These are phyloP conservation scores for Claviceps fusiformis DNA, from an alignment of 2,329 filamentous ascomycete genomes.

Conservation along the genomic window DNA sequence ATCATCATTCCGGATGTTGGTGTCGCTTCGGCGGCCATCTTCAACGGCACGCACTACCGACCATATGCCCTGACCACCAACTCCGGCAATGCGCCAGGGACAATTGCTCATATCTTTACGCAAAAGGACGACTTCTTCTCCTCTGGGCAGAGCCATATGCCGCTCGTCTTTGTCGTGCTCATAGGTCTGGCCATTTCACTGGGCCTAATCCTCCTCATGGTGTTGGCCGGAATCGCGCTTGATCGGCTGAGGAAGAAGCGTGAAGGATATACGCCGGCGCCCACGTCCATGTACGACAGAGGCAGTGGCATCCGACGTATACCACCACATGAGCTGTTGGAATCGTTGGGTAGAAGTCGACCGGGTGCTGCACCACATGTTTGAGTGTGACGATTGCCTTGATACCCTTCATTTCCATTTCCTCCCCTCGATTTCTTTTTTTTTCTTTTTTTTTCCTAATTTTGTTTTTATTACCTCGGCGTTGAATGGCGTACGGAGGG, in stretches of 20 bases:
- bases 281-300: slow-evolving; percentile 49
- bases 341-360: slow-evolving; percentile 35
- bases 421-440: too few relatives aligned
- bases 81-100: slow-evolving; percentile 51
- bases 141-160: slow-evolving; percentile 42
- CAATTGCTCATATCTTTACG: slow-evolving; percentile 70
- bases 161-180: slow-evolving; percentile 64
- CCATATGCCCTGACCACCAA: slow-evolving; percentile 73
- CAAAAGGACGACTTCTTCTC: slow-evolving; percentile 68
- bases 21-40: slow-evolving; percentile 72
- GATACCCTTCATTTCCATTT: slow-evolving; percentile 5
- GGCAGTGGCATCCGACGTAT: slow-evolving; percentile 45
- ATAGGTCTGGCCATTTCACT: slow-evolving; percentile 70
- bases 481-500: neutral
- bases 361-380: slow-evolving; percentile 35
- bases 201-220: slow-evolving; percentile 62
- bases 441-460: slow-evolving; percentile 9
- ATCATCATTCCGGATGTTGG: slow-evolving; percentile 66
- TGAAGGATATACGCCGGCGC: slow-evolving; percentile 70
- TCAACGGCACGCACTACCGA: slow-evolving; percentile 64
- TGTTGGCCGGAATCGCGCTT: slow-evolving; percentile 59
- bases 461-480: neutral
- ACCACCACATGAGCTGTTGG: slow-evolving; percentile 46
- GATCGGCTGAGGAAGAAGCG: slow-evolving; percentile 64
- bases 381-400: slow-evolving; percentile 19